A percentile compares a stretch with the other conserved stretches of the same genome.
Evolutionary conservation across 2,329 filamentous ascomycete species (phyloP).

Genomic region (Penicillium sp.): DNA sequence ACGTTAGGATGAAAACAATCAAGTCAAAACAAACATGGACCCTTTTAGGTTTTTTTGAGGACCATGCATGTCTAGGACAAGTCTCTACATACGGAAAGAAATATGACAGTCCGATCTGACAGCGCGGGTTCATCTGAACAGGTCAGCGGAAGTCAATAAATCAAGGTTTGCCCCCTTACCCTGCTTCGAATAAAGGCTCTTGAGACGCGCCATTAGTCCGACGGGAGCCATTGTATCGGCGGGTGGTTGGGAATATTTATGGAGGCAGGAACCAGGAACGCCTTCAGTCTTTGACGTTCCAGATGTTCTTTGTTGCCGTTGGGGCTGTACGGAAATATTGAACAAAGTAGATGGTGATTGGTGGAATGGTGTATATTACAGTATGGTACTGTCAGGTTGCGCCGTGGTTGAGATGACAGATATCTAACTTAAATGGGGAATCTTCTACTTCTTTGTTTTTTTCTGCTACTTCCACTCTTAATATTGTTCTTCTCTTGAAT

Average conservation of each 20-base stretch:
- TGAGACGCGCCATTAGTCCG: slow-evolving; percentile 33
- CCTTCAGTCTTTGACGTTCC: not conserved
- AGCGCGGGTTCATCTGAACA: slow-evolving; percentile 39
- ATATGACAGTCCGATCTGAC: slow-evolving; percentile 36
- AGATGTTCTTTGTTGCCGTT: slow-evolving; percentile 16
- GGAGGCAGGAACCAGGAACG: not conserved
- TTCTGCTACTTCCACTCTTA: too few relatives aligned
- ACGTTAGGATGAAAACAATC: not conserved
- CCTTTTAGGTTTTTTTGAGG: not conserved
- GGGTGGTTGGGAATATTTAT: slow-evolving; percentile 5
- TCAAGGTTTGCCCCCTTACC: slow-evolving; percentile 19
- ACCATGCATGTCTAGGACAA: slow-evolving; percentile 4
- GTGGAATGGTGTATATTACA: slow-evolving; percentile 1
- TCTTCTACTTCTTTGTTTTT: not conserved
- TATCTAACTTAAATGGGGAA: not conserved
- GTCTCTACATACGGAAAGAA: slow-evolving; percentile 40
- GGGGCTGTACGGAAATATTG: not conserved
- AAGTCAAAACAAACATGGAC: not conserved
- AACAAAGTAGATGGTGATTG: not conserved
- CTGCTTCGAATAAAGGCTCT: slow-evolving; percentile 34
- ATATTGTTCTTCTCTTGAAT: not conserved
- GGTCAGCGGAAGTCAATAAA: slow-evolving; percentile 12
- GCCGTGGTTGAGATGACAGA: not conserved
- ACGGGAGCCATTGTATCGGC: slow-evolving; percentile 35
- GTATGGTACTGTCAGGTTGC: slow-evolving; percentile 3